Evolutionary conservation across 106 monocot genomes (phyloP).

Genomic region (Dioscorea dumetorum): DNA sequence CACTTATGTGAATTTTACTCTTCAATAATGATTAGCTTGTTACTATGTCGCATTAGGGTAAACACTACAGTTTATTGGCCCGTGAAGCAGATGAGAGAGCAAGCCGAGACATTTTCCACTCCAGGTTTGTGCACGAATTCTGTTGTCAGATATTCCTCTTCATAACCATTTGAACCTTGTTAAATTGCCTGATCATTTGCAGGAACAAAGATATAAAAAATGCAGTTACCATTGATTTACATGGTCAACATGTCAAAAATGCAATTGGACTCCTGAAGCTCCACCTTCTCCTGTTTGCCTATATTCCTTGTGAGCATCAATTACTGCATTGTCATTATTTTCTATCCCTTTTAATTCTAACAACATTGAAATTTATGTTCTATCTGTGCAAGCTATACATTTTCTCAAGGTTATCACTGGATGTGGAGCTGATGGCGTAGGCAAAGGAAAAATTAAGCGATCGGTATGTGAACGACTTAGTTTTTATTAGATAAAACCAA

Average conservation of each 20-base stretch:
- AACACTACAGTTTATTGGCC: conserved; percentile 45
- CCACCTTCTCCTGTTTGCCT: conserved; percentile 67
- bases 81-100: conserved; percentile 81
- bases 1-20: neutral
- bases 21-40: neutral
- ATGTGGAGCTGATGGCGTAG: conserved; percentile 55
- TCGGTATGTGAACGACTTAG: conserved; percentile 36
- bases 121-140: conserved; percentile 33
- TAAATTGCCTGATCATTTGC: conserved; percentile 19
- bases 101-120: conserved; percentile 71
- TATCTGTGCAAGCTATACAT: conserved; percentile 41
- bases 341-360: neutral
- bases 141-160: too few species aligned
- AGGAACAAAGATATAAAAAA: conserved; percentile 80
- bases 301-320: conserved; percentile 68
- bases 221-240: conserved; percentile 78
- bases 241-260: conserved; percentile 91
- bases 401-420: conserved; percentile 97
- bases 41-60: conserved; percentile 40
- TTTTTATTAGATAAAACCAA: neutral
- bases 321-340: neutral
- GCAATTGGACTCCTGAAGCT: conserved; percentile 76
- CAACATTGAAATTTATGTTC: conserved; percentile 1
- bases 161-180: neutral
- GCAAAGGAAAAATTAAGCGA: conserved; percentile 67